Conservation (phyloP, 257 asterid species). For the Penstemon eatonii region DNA sequence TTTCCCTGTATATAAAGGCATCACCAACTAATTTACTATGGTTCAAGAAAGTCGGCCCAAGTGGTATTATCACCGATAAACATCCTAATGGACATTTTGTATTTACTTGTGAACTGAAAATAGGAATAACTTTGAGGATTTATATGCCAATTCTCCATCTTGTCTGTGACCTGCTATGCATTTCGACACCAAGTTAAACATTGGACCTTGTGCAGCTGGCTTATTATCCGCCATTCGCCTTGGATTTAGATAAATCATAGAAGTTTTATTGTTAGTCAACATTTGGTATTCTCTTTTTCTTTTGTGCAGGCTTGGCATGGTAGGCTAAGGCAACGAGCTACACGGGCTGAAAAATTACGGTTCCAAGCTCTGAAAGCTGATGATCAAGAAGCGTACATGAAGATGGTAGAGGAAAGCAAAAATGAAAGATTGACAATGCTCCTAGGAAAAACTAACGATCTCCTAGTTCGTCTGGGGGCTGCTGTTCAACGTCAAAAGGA, state of each 20-base stretch:
- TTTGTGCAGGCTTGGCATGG: conserved; percentile 94
- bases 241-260: conserved; percentile 2
- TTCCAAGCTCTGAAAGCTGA: conserved; percentile 97
- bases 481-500: conserved; percentile 99
- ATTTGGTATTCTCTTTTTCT: conserved; percentile 8
- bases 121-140: conserved; percentile 5
- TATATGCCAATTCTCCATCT: neutral
- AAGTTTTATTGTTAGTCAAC: conserved; percentile 4
- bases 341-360: conserved; percentile 93
- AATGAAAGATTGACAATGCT: conserved; percentile 95
- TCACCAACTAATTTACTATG: neutral
- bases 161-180: conserved; percentile 17
- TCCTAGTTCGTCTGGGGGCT: conserved; percentile 89
- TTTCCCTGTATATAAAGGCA: conserved; percentile 12
- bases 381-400: conserved; percentile 99
- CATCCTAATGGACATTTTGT: neutral
- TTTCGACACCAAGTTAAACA: conserved; percentile 4
- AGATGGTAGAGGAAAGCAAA: conserved; percentile 99
- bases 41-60: neutral
- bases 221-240: conserved; percentile 3
- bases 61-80: neutral
- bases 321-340: conserved; percentile 94
- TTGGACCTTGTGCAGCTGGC: conserved; percentile 14
- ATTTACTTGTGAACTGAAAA: conserved; percentile 1
- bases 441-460: conserved; percentile 93